These are phyloP conservation scores for Aspergillus taichungensis DNA, from an alignment of 495 filamentous ascomycete genomes.

Conservation along the genomic window DNA sequence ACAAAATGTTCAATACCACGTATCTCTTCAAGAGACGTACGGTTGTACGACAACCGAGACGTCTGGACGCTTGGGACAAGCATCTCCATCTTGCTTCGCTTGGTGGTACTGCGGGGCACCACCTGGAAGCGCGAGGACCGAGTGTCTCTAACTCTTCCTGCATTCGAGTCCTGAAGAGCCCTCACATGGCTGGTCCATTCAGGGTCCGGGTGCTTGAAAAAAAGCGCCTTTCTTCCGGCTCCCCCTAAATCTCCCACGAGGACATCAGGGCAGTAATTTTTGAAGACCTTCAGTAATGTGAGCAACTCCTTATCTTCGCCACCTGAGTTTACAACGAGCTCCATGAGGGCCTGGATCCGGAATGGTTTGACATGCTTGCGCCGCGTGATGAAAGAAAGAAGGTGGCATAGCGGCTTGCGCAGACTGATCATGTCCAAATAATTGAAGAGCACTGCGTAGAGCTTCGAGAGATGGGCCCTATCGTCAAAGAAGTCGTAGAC, in stretches of 20 bases:
- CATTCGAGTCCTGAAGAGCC: conserved; percentile 53
- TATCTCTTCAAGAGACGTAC: conserved; percentile 64
- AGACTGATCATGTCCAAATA: conserved; percentile 68
- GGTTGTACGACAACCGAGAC: conserved; percentile 45
- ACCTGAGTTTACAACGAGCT: conserved; percentile 29
- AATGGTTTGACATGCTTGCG: conserved; percentile 85
- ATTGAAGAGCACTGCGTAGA: conserved; percentile 76
- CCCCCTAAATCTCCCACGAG: conserved; percentile 57
- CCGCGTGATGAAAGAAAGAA: conserved; percentile 74
- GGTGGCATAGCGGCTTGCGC: conserved; percentile 54
- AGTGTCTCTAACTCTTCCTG: conserved; percentile 19
- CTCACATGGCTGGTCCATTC: conserved; percentile 67
- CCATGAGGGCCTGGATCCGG: conserved; percentile 73
- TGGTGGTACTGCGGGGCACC: conserved; percentile 35
- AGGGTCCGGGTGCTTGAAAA: conserved; percentile 60
- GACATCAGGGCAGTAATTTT: conserved; percentile 85
- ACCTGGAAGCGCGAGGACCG: conserved; percentile 35
- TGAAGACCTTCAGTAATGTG: conserved; percentile 74
- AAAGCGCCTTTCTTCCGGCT: conserved; percentile 26
- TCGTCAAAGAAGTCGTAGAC: conserved; percentile 67
- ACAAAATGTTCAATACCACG: conserved; percentile 65
- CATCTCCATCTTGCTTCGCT: conserved; percentile 37
- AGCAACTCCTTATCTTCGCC: conserved; percentile 64
- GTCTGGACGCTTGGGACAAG: conserved; percentile 66
- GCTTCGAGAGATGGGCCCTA: conserved; percentile 50